Evolutionary conservation across 148 eudicot species (phyloP).

Genomic region (Drosera capensis): DNA sequence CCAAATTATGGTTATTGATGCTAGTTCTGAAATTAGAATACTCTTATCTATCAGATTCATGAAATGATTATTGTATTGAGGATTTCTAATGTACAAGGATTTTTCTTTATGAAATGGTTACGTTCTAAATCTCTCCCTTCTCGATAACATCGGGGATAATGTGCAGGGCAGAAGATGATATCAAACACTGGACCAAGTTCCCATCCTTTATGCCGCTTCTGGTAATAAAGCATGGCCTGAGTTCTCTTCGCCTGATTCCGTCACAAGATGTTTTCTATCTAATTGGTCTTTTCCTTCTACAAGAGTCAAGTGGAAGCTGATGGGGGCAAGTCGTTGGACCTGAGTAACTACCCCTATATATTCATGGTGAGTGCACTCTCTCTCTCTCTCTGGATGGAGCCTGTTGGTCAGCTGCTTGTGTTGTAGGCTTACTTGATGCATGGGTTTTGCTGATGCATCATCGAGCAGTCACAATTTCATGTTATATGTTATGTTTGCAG

Average conservation of each 20-base stretch:
- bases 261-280: too few relatives aligned
- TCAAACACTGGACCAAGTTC: conserved; percentile 89
- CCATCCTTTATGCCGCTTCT: conserved; percentile 70
- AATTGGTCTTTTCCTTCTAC: too few relatives aligned
- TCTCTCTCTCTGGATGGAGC: too few relatives aligned
- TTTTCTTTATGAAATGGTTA: not conserved
- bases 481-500: too few relatives aligned
- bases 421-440: too few relatives aligned
- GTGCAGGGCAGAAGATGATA: conserved; percentile 74
- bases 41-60: too few relatives aligned
- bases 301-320: conserved; percentile 81
- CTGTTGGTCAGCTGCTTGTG: too few relatives aligned
- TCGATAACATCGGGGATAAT: conserved; percentile 1
- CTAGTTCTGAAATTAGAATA: too few relatives aligned
- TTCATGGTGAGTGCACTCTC: conserved; percentile 94
- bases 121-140: not conserved
- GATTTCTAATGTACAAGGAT: not conserved
- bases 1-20: too few relatives aligned
- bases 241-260: not conserved
- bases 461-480: too few relatives aligned
- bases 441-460: too few relatives aligned
- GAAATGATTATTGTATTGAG: too few relatives aligned
- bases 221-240: conserved; percentile 30
- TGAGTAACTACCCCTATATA: conserved; percentile 67
- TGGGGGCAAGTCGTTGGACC: conserved; percentile 78